phyloP scores from a whole-genome alignment of 23 red algal genomes.

The Gracilariopsis chorda region DNA sequence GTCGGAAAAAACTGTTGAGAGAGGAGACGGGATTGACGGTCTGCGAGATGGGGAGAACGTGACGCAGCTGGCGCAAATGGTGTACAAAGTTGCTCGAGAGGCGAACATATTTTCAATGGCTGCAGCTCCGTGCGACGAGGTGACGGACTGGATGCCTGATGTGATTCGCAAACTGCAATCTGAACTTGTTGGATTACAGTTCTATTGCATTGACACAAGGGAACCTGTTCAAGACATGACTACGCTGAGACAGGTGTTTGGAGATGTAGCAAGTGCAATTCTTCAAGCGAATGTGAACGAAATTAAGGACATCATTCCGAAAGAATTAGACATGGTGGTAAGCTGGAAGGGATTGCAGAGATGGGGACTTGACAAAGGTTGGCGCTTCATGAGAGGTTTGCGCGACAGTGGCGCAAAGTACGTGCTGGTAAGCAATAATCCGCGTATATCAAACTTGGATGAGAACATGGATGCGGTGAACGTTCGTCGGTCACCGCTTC shows the following conservation, averaged over 20 bases:
- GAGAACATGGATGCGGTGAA: slow-evolving; percentile 6
- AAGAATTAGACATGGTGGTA: slow-evolving; percentile 51
- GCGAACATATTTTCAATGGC: slow-evolving; percentile 30
- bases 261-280: slow-evolving; percentile 20
- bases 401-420: not conserved
- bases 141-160: slow-evolving; percentile 65
- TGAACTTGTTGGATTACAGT: slow-evolving; percentile 48
- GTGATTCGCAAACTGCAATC: slow-evolving; percentile 47
- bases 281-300: slow-evolving; percentile 14
- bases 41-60: slow-evolving; percentile 51
- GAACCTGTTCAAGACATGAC: not conserved
- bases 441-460: slow-evolving; percentile 27
- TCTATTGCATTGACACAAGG: slow-evolving; percentile 67
- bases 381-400: slow-evolving; percentile 63
- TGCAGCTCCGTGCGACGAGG: slow-evolving; percentile 44
- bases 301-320: not conserved
- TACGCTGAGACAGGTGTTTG: not conserved
- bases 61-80: slow-evolving; percentile 69
- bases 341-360: slow-evolving; percentile 65
- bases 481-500: slow-evolving; percentile 54
- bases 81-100: slow-evolving; percentile 55
- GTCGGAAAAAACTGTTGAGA: not conserved
- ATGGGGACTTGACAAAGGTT: slow-evolving; percentile 56
- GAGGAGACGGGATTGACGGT: not conserved
- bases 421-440: slow-evolving; percentile 54